A percentile compares a stretch with the other conserved stretches of the same genome.
Conservation (phyloP, 148 eudicot species). For the Silene conica region DNA sequence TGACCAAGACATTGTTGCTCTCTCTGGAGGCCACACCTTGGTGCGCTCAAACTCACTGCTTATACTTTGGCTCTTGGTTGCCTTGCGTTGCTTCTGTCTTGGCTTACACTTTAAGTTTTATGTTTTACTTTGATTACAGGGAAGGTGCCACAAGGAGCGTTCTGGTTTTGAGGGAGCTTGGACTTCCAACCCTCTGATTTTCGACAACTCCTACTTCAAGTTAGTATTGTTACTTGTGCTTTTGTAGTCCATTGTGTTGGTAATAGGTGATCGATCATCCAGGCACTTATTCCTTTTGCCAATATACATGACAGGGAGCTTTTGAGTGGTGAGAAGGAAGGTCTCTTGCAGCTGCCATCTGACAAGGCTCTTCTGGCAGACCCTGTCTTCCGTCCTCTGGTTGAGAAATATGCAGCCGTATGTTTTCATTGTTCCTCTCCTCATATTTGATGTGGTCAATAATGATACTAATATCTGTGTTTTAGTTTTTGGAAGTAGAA, state of each 20-base stretch:
- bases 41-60: slow-evolving; percentile 29
- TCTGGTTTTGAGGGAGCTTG: slow-evolving; percentile 97
- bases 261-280: too few relatives aligned
- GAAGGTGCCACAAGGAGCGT: slow-evolving; percentile 97
- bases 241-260: too few relatives aligned
- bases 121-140: slow-evolving; percentile 34
- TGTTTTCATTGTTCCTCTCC: slow-evolving; percentile 4
- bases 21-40: slow-evolving; percentile 95
- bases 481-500: too few relatives aligned
- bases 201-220: slow-evolving; percentile 87
- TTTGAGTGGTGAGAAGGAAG: slow-evolving; percentile 84
- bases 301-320: slow-evolving; percentile 53
- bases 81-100: background rate
- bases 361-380: slow-evolving; percentile 82
- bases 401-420: slow-evolving; percentile 88
- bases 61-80: too few relatives aligned
- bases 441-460: background rate
- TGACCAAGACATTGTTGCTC: slow-evolving; percentile 86
- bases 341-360: slow-evolving; percentile 80
- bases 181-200: slow-evolving; percentile 84
- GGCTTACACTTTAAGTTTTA: background rate
- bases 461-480: too few relatives aligned
- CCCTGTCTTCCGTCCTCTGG: slow-evolving; percentile 74
- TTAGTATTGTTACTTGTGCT: slow-evolving; percentile 16
- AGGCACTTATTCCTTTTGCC: background rate